phyloP scores from a whole-genome alignment of 192 early-diverging fungal genomes.

The Coemansia sp. region DNA sequence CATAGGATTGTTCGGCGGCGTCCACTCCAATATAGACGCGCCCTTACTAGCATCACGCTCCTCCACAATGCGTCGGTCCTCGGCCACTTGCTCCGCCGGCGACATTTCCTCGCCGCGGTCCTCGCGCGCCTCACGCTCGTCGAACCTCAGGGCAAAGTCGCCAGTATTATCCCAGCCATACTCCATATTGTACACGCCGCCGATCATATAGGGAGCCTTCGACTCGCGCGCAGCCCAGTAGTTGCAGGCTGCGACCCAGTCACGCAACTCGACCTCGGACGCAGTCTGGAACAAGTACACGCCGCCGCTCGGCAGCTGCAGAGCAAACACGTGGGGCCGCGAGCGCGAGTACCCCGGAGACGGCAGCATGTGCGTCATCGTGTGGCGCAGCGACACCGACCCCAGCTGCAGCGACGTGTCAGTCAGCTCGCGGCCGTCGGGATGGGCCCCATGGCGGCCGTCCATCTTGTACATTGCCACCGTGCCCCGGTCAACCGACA shows the following conservation, averaged over 20 bases:
- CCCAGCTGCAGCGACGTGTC: constrained; percentile 61
- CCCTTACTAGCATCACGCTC: constrained; percentile 51
- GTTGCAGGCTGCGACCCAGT: constrained; percentile 91
- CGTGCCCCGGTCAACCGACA: constrained; percentile 74
- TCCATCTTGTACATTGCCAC: constrained; percentile 86
- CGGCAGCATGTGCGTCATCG: constrained; percentile 81
- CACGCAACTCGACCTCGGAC: constrained; percentile 69
- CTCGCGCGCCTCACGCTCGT: constrained; percentile 52
- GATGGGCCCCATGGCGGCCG: constrained; percentile 48
- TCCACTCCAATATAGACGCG: constrained; percentile 55
- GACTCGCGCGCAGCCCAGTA: constrained; percentile 93
- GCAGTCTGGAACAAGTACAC: constrained; percentile 90
- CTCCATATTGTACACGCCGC: constrained; percentile 89
- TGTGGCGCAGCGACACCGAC: constrained; percentile 73
- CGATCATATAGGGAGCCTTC: constrained; percentile 83
- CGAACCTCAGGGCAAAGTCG: constrained; percentile 50
- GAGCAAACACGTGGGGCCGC: constrained; percentile 83
- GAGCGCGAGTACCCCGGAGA: constrained; percentile 81
- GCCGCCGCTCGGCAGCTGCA: constrained; percentile 80
- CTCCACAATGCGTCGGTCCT: constrained; percentile 40
- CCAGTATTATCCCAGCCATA: constrained; percentile 87
- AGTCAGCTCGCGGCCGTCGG: constrained; percentile 57
- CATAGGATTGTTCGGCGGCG: constrained; percentile 59
- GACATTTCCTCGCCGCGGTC: constrained; percentile 39
- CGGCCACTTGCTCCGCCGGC: constrained; percentile 39